Percentiles rank a stretch among this genome's conserved stretches.
phyloP scores from a whole-genome alignment of 2,329 filamentous ascomycete genomes.

The Epichloe hybrida region DNA sequence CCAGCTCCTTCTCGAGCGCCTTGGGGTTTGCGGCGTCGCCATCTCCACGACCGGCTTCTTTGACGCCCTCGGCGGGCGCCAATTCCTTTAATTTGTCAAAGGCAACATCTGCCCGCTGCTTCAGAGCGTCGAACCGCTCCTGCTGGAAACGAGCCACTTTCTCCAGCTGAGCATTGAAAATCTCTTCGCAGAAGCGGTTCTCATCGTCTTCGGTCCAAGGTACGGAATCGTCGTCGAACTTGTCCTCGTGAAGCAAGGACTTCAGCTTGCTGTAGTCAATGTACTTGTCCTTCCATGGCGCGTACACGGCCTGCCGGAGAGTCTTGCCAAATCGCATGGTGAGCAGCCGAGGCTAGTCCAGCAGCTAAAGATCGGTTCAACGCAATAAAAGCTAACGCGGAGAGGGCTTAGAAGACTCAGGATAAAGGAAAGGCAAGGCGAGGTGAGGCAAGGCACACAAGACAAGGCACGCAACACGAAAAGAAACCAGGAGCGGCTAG shows the following conservation, averaged over 20 bases:
- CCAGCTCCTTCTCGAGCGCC: constrained; percentile 66
- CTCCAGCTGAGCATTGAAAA: constrained; percentile 87
- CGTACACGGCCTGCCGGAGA: constrained; percentile 63
- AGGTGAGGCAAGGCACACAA: not conserved
- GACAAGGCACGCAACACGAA: not conserved
- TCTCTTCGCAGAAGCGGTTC: constrained; percentile 83
- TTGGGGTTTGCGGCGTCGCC: constrained; percentile 43
- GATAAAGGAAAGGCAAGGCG: not conserved
- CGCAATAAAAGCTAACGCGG: too few relatives aligned
- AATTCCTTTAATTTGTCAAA: constrained; percentile 68
- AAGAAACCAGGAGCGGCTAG: not conserved
- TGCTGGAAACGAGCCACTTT: constrained; percentile 88
- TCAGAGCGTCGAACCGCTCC: constrained; percentile 50
- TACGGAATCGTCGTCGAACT: constrained; percentile 42
- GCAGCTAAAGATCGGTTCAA: not conserved
- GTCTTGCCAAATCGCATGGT: constrained; percentile 89
- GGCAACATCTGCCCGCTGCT: constrained; percentile 37
- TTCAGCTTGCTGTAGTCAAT: constrained; percentile 95
- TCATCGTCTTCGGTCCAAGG: constrained; percentile 92
- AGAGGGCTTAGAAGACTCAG: not conserved
- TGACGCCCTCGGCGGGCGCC: constrained; percentile 37
- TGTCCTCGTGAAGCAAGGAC: constrained; percentile 68
- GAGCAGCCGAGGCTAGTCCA: not conserved
- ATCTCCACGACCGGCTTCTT: constrained; percentile 26
- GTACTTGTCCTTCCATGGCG: constrained; percentile 85